Evolutionary conservation across 257 asterid species (phyloP).

Genomic region (Capsicum baccatum): DNA sequence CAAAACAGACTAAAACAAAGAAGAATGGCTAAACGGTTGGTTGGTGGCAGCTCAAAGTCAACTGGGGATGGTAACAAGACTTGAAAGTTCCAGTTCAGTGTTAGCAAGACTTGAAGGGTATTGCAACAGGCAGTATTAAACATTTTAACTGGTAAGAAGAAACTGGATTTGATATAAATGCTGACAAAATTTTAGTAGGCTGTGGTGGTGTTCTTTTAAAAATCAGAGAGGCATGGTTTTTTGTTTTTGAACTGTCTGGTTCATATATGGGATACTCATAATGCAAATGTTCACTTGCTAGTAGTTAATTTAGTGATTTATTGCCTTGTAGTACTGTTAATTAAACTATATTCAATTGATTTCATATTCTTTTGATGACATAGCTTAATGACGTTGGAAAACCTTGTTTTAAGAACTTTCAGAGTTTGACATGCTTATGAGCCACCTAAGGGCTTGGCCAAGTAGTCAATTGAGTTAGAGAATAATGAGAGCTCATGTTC

Average conservation of each 20-base stretch:
- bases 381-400: slow-evolving; percentile 3
- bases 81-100: not conserved
- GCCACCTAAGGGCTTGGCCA: not conserved
- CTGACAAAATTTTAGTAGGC: not conserved
- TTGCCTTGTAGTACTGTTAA: not conserved
- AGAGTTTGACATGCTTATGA: not conserved
- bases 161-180: not conserved
- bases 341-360: not conserved
- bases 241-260: not conserved
- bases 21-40: slow-evolving; percentile 63
- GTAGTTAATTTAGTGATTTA: not conserved
- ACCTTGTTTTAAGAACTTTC: not conserved
- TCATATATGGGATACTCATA: not conserved
- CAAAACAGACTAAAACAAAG: slow-evolving; percentile 56
- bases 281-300: not conserved
- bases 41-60: slow-evolving; percentile 31
- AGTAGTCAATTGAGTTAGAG: not conserved
- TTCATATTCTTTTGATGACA: slow-evolving; percentile 18
- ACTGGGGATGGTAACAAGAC: not conserved
- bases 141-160: not conserved
- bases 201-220: not conserved
- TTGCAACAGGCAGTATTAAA: not conserved
- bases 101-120: not conserved
- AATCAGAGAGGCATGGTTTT: not conserved
- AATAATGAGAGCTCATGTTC: not conserved